Conservation (phyloP, 345 rosid genomes). For the Linum lewisii region DNA sequence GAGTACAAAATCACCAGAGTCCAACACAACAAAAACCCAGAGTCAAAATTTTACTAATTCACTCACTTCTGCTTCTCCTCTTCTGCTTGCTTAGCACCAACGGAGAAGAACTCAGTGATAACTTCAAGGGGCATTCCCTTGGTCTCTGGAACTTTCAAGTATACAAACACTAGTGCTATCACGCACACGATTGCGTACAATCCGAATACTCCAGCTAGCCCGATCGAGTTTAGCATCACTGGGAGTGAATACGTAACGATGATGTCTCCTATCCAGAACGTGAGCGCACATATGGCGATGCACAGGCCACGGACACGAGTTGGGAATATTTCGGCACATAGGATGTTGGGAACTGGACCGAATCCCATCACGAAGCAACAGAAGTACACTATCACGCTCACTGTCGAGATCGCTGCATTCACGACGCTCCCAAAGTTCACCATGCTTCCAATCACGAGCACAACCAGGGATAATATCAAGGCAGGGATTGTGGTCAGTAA, state of each 20-base stretch:
- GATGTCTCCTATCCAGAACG: slow-evolving; percentile 37
- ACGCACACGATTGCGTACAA: slow-evolving; percentile 59
- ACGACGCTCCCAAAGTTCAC: slow-evolving; percentile 40
- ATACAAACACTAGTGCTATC: slow-evolving; percentile 62
- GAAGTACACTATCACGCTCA: slow-evolving; percentile 58
- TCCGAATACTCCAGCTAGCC: slow-evolving; percentile 80
- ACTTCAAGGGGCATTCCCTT: slow-evolving; percentile 41
- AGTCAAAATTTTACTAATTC: background rate
- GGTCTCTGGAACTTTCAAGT: slow-evolving; percentile 46
- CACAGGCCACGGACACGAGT: slow-evolving; percentile 84
- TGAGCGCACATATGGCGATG: slow-evolving; percentile 78
- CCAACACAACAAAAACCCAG: too few species aligned
- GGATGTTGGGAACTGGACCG: slow-evolving; percentile 90
- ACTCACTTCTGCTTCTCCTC: background rate
- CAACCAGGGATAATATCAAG: slow-evolving; percentile 47
- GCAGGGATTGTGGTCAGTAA: slow-evolving; percentile 76
- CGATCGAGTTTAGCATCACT: slow-evolving; percentile 56
- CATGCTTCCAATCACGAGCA: slow-evolving; percentile 48
- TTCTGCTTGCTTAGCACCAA: slow-evolving; percentile 15
- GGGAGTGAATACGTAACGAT: slow-evolving; percentile 53
- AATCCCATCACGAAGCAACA: slow-evolving; percentile 97
- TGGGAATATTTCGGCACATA: slow-evolving; percentile 92
- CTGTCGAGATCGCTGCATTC: slow-evolving; percentile 60
- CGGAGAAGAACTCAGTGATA: slow-evolving; percentile 35
- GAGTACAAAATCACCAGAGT: too few species aligned